Base-by-base conservation (phyloP, 2,329 filamentous ascomycete genomes). In the Sordariomycetes sp. region DNA sequence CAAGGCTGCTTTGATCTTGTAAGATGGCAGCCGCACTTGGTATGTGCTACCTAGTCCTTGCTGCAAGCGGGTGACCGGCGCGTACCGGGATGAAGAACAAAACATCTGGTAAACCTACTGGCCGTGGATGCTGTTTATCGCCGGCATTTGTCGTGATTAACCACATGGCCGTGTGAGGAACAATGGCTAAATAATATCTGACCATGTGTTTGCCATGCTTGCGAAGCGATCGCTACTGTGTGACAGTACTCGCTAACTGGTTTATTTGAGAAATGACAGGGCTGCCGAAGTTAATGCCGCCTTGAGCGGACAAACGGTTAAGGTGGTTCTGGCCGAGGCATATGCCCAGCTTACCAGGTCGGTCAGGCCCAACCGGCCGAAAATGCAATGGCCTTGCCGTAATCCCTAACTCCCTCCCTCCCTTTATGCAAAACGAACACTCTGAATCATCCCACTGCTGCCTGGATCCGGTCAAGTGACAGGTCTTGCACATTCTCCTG, bases 41-140 rank as follows among this genome's bases (percentile, higher is more conserved):
- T 45, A 45, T 17, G 39, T 45, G 39, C 15, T n/a, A 45, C 39
- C 28, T 45, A n/a, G 15, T 17, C n/a, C 8, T 45, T 15, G 39
- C 39, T 45, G 39, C 39, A 45, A 45, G 17, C 39, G 39, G 13
- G 28, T 32, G 28, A 45, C 17, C 39, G 39, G 39, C 6, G 13
- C 39, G 39, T n/a, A 45, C 39, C 17, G 6, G 39, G n/a, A 45
- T 45, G 39, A 45, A n/a, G 39, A 45, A 45, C 39, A 45, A 34
- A 4, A 66, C 70, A 72, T 73, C 70, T 73, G 70, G 70, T 73
- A 73, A 72, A 67, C 70, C 68, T 69, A 72, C 59, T 60, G 60
- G 62, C 64, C 64, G 62, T 63, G 64, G 57, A 59, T 60, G 69
- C 61, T 57, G 66, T 69, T 67, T 59, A 58, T 59, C 50, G 10